Evolutionary conservation across 2,329 filamentous ascomycete species (phyloP), one percentile per base, ranked within the genome.

Genomic region (Metarhizium robertsii): DNA sequence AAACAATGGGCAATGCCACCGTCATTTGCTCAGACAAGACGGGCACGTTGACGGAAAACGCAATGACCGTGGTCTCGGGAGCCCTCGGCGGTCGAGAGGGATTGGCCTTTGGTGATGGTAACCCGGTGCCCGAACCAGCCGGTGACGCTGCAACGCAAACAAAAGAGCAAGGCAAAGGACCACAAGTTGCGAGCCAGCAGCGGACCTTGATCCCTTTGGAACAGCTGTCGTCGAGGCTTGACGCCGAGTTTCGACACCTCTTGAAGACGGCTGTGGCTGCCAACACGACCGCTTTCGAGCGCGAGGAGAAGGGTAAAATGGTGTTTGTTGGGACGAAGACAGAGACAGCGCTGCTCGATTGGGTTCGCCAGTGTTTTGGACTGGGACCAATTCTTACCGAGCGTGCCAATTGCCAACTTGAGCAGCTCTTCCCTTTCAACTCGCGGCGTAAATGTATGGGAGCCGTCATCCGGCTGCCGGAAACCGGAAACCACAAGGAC

Each of bases 11-110:
- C 2, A 87, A 87, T 61, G 83, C 81, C 2, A 85, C 82, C 1
- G 87, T 86, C 0, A 85, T 92, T 51, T 92, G 88, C 71, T 91
- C 87, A 2, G 88, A 90, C 54, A 71, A 72, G 59, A 72, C 70
- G 4, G 70, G 70, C 25, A 72, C 69, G 11, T 59, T 38, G 36
- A 38, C 36, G 5, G 36, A 38, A 38, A 38, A 38, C 14, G 14
- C 14, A 1, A 38, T 38, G 36, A 38, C 36, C 8, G 36, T 38
- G 36, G 36, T 38, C 36, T 38, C 10, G 8, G 36, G 36, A 2
- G 36, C 36, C 1, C 8, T 38, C 10, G 36, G 36, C 6, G 14
- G 10, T 38, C 10, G 36, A 14, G 10, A 10, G 14, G 36, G 36
- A 38, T 38, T 38, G 36, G 2, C 8, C 36, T 38, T 38, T 38